A percentile compares a stretch with the other conserved stretches of the same genome.
phyloP scores from a whole-genome alignment of 2,329 filamentous ascomycete species.

The Botrytis byssoidea region DNA sequence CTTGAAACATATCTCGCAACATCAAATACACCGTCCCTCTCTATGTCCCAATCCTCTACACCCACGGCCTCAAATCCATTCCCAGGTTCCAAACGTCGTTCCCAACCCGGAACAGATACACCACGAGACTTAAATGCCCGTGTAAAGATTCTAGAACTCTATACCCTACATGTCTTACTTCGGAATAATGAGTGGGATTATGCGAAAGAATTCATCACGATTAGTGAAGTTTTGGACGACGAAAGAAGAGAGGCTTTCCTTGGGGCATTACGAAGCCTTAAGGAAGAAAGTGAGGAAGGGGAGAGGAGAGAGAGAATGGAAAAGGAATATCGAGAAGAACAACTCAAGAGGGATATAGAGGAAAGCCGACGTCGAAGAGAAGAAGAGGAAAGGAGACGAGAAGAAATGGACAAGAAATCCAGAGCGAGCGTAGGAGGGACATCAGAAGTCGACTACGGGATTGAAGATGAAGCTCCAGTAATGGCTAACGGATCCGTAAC shows the following conservation, averaged over 20 bases:
- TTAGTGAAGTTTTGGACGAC: constrained; percentile 85
- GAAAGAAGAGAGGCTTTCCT: constrained; percentile 87
- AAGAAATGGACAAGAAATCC: constrained; percentile 43
- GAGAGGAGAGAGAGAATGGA: constrained; percentile 61
- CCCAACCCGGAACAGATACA: constrained; percentile 65
- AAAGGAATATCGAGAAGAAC: constrained; percentile 54
- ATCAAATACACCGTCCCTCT: constrained; percentile 68
- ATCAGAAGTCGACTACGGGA: constrained; percentile 67
- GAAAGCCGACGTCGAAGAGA: constrained; percentile 56
- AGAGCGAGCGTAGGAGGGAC: constrained; percentile 53
- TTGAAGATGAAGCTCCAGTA: constrained; percentile 46
- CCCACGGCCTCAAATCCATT: constrained; percentile 47
- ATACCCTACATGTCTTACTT: constrained; percentile 90
- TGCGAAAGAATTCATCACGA: constrained; percentile 82
- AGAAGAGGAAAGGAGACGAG: constrained; percentile 56
- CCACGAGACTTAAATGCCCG: constrained; percentile 80
- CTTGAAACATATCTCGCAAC: constrained; percentile 87
- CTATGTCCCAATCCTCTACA: constrained; percentile 70
- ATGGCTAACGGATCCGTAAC: background rate
- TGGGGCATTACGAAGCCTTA: constrained; percentile 77
- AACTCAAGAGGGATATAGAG: constrained; percentile 55
- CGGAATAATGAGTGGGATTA: constrained; percentile 97
- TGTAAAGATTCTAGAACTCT: constrained; percentile 91
- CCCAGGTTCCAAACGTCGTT: constrained; percentile 33
- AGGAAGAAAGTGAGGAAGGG: constrained; percentile 78